These are phyloP conservation scores for Amoeboaphelidium occidentale DNA, from an alignment of 371 early-diverging fungal genomes.

Conservation along the genomic window DNA sequence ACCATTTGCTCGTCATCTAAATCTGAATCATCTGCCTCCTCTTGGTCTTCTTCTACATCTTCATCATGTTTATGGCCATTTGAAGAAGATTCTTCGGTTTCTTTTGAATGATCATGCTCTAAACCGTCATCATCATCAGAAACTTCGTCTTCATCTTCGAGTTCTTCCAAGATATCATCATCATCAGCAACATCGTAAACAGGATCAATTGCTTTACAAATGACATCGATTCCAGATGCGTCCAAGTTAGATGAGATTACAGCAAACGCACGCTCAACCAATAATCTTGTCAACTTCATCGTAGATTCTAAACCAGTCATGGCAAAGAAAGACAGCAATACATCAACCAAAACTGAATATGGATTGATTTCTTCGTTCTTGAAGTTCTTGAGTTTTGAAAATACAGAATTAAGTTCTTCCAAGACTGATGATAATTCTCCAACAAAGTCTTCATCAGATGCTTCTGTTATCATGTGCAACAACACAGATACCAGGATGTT, in stretches of 20 bases:
- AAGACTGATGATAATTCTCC: too few relatives aligned
- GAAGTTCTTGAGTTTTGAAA: too few relatives aligned
- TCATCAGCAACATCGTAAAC: neutral
- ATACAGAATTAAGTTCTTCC: too few relatives aligned
- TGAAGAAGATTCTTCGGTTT: neutral
- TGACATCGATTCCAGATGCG: neutral
- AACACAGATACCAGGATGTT: too few relatives aligned
- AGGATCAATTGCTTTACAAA: neutral
- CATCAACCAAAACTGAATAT: neutral
- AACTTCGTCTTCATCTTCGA: neutral
- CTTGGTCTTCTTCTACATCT: neutral
- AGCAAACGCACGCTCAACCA: neutral
- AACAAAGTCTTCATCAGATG: too few relatives aligned
- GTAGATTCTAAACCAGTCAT: neutral
- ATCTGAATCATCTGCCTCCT: neutral
- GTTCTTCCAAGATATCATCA: neutral
- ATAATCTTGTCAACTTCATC: neutral
- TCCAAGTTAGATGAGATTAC: neutral
- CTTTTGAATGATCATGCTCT: neutral
- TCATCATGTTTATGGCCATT: neutral
- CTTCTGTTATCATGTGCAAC: too few relatives aligned
- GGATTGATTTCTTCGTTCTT: neutral
- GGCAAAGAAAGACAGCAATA: neutral
- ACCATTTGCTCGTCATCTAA: neutral
- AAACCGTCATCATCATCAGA: too few relatives aligned